Percentiles rank a stretch among this genome's conserved stretches.
Conservation (phyloP, 768 basidiomycete species). For the Naganishia friedmannii region DNA sequence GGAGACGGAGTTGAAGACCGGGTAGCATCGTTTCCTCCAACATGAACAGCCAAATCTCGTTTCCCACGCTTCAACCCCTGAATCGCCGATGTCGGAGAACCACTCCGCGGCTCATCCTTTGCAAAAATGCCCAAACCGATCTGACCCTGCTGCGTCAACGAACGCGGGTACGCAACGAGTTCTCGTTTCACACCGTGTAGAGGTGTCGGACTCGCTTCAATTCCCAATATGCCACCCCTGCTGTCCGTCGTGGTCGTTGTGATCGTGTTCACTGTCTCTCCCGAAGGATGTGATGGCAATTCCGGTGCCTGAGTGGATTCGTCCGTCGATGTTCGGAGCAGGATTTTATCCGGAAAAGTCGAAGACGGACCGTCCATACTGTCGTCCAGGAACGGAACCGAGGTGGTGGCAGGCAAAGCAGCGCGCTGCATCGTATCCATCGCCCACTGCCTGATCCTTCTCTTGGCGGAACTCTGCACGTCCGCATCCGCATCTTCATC, state of each 20-base stretch:
- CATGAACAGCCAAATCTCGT: constrained; percentile 11
- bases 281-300: not conserved
- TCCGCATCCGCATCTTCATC: constrained; percentile 2
- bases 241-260: constrained; percentile 9
- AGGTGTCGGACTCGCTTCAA: constrained; percentile 9
- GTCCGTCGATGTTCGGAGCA: not conserved
- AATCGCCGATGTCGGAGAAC: not conserved
- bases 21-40: not conserved
- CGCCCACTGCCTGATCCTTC: constrained; percentile 14
- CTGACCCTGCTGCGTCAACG: not conserved
- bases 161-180: not conserved
- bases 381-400: not conserved
- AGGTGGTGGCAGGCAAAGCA: not conserved
- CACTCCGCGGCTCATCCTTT: not conserved
- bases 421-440: constrained; percentile 23
- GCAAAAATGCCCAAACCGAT: constrained; percentile 16
- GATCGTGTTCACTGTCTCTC: constrained; percentile 10
- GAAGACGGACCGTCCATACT: no score
- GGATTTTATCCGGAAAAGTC: not conserved
- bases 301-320: not conserved
- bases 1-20: constrained; percentile 3
- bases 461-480: not conserved
- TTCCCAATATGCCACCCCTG: not conserved
- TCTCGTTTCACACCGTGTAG: not conserved
- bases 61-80: constrained; percentile 18